A percentile compares a stretch with the other conserved stretches of the same genome.
phyloP scores from a whole-genome alignment of 345 rosid species.

The rapeseed (Brassica napus) region DNA sequence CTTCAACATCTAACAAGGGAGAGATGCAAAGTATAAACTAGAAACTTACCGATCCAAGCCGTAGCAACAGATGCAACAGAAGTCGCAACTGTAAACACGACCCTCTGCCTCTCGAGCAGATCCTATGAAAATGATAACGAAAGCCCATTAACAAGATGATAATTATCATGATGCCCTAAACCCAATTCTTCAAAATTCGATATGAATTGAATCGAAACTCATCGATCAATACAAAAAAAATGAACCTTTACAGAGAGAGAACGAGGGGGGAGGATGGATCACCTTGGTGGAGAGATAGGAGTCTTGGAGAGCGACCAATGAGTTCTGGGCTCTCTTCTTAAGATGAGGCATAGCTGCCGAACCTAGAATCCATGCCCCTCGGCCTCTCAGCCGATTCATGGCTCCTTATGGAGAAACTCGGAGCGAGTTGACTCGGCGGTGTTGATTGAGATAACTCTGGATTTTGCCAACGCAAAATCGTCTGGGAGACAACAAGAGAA shows the following conservation, averaged over 20 bases:
- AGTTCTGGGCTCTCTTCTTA: slow-evolving; percentile 69
- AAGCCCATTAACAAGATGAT: neutral
- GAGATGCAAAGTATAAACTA: neutral
- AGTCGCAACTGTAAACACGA: slow-evolving; percentile 86
- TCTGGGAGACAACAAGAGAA: neutral
- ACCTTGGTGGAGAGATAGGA: slow-evolving; percentile 84
- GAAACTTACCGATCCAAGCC: slow-evolving; percentile 79
- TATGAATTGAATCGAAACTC: neutral
- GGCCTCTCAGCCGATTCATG: slow-evolving; percentile 70
- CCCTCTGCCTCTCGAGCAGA: slow-evolving; percentile 80
- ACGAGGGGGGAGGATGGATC: neutral
- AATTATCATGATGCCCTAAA: no score
- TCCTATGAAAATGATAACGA: slow-evolving; percentile 49
- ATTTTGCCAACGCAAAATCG: neutral
- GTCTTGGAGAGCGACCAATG: slow-evolving; percentile 79
- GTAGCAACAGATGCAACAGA: slow-evolving; percentile 91
- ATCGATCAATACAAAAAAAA: neutral
- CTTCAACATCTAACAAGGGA: slow-evolving; percentile 2
- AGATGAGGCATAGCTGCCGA: slow-evolving; percentile 50
- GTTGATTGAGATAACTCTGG: neutral
- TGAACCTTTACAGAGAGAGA: no score
- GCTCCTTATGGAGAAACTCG: neutral
- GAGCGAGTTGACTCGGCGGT: slow-evolving; percentile 5
- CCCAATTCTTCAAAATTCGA: neutral
- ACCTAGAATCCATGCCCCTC: slow-evolving; percentile 54